These are phyloP conservation scores for Gossypium aridum DNA, from an alignment of 441 rosid species.

Conservation along the genomic window DNA sequence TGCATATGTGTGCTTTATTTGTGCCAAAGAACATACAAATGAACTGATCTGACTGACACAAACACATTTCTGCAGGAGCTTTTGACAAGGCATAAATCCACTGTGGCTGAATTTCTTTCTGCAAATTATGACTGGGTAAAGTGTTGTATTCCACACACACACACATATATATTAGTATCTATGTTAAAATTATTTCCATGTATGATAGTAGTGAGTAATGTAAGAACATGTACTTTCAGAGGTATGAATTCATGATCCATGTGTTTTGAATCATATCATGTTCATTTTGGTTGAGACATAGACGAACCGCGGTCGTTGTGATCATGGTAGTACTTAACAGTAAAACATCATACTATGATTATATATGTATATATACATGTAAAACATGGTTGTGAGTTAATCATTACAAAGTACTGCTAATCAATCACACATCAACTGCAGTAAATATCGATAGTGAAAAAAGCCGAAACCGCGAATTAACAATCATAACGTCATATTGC, in stretches of 20 bases:
- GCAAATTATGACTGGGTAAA: constrained; percentile 65
- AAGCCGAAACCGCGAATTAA: too few species aligned
- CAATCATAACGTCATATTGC: too few species aligned
- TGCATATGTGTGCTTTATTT: not conserved
- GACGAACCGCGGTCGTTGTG: too few species aligned
- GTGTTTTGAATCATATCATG: not conserved
- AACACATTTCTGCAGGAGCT: constrained; percentile 48
- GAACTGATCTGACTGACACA: constrained; percentile 1
- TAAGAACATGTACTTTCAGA: not conserved
- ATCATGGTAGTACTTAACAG: too few species aligned
- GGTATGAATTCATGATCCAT: not conserved
- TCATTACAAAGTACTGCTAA: too few species aligned
- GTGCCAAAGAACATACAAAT: not conserved
- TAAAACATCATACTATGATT: too few species aligned
- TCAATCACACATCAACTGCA: too few species aligned
- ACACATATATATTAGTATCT: not conserved
- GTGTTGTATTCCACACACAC: constrained; percentile 1
- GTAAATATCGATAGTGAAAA: too few species aligned
- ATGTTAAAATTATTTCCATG: not conserved
- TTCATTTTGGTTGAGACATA: too few species aligned
- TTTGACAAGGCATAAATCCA: constrained; percentile 78
- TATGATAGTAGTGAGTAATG: not conserved
- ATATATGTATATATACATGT: too few species aligned
- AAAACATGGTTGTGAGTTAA: too few species aligned
- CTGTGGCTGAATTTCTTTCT: constrained; percentile 62